Evolutionary conservation across 2,329 filamentous ascomycete genomes (phyloP).

Genomic region (Aspergillus fructus): DNA sequence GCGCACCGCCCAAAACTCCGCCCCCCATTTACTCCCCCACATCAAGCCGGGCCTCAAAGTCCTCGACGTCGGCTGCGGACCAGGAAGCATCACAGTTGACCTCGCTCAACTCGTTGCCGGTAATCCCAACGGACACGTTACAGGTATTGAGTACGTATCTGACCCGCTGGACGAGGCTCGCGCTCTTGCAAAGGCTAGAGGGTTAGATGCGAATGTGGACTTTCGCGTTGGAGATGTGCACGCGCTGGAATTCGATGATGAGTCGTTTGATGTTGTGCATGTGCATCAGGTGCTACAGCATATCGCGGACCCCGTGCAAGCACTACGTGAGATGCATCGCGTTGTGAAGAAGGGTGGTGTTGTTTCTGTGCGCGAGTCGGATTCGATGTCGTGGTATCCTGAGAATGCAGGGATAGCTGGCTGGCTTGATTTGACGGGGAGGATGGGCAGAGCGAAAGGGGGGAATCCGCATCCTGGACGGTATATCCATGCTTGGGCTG

Average conservation of each 20-base stretch:
- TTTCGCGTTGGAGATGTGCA: constrained; percentile 45
- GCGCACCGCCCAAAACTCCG: constrained; percentile 37
- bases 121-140: constrained; percentile 35
- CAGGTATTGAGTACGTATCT: constrained; percentile 35
- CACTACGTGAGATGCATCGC: constrained; percentile 56
- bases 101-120: constrained; percentile 33
- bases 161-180: constrained; percentile 37
- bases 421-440: constrained; percentile 25
- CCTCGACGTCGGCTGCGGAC: constrained; percentile 49
- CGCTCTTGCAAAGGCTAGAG: constrained; percentile 20
- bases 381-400: constrained; percentile 34
- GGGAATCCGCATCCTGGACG: constrained; percentile 29
- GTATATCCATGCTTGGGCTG: constrained; percentile 37
- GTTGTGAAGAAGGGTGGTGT: constrained; percentile 55
- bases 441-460: constrained; percentile 25
- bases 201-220: constrained; percentile 30
- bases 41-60: constrained; percentile 37
- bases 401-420: constrained; percentile 24
- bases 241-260: constrained; percentile 41
- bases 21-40: constrained; percentile 41
- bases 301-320: constrained; percentile 50
- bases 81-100: constrained; percentile 45
- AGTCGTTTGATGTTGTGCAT: constrained; percentile 59
- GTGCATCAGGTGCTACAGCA: constrained; percentile 61
- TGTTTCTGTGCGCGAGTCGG: constrained; percentile 49